Percentiles rank a stretch among this genome's conserved stretches.
Evolutionary conservation across 805 yeast species (phyloP).

Genomic region (Saturnispora silvae): DNA sequence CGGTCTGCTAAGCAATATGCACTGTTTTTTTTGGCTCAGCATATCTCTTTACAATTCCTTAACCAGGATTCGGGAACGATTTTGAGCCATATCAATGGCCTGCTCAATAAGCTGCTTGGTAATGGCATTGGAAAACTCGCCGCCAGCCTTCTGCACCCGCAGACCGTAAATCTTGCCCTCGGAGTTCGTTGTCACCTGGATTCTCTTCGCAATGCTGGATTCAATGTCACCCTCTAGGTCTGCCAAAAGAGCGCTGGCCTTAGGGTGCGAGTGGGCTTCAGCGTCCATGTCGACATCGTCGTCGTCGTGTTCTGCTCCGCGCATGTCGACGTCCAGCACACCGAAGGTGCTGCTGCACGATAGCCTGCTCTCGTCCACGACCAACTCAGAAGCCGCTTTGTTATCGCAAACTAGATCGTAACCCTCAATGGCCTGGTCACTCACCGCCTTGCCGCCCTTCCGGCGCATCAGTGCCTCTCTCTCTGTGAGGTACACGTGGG

Average conservation of each 20-base stretch:
- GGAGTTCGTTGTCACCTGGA: slow-evolving; percentile 32
- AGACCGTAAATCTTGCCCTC: slow-evolving; percentile 31
- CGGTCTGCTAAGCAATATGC: too few species aligned
- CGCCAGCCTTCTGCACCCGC: slow-evolving; percentile 39
- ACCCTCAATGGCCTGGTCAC: slow-evolving; percentile 28
- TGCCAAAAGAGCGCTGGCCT: slow-evolving; percentile 39
- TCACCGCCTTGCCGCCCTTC: slow-evolving; percentile 23
- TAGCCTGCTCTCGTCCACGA: slow-evolving; percentile 28
- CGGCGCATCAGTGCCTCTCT: slow-evolving; percentile 25
- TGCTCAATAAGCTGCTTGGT: slow-evolving; percentile 36
- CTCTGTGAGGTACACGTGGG: slow-evolving; percentile 60
- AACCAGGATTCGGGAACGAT: too few species aligned
- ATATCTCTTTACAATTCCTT: too few species aligned
- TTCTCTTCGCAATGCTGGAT: slow-evolving; percentile 49
- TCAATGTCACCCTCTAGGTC: slow-evolving; percentile 85
- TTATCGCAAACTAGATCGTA: slow-evolving; percentile 51
- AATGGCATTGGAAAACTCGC: slow-evolving; percentile 28
- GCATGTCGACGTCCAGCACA: slow-evolving; percentile 33
- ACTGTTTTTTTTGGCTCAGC: too few species aligned
- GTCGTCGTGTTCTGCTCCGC: slow-evolving; percentile 21
- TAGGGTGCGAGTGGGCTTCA: neutral
- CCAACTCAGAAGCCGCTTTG: slow-evolving; percentile 27
- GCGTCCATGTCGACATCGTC: slow-evolving; percentile 24
- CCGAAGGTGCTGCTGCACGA: slow-evolving; percentile 53
- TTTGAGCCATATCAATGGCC: slow-evolving; percentile 37